Percentiles rank a stretch among this genome's conserved stretches.
Evolutionary conservation across 2,329 filamentous ascomycete genomes (phyloP).

Genomic region (Alternaria arborescens): DNA sequence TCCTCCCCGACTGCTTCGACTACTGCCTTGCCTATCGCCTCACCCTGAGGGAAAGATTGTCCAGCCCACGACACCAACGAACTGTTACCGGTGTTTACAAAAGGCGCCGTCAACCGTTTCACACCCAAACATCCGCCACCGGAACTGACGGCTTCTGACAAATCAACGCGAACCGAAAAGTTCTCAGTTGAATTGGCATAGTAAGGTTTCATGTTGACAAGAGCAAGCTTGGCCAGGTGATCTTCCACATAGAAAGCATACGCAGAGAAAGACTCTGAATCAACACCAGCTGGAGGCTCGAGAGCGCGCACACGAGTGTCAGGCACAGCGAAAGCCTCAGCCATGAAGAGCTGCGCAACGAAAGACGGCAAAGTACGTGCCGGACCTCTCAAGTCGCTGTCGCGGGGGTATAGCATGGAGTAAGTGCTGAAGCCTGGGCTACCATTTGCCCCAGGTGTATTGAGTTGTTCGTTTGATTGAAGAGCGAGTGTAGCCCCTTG

Average conservation of each 20-base stretch:
- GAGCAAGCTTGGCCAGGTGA: constrained; percentile 11
- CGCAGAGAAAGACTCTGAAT: constrained; percentile 11
- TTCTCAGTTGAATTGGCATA: constrained; percentile 11
- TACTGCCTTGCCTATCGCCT: constrained; percentile 4
- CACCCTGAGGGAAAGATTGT: constrained; percentile 16
- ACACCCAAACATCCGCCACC: neutral
- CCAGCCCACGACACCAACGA: constrained; percentile 12
- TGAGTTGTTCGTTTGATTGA: constrained; percentile 19
- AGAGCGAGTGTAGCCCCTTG: constrained; percentile 21
- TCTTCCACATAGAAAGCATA: constrained; percentile 21
- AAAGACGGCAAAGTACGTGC: constrained; percentile 17
- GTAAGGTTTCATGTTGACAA: constrained; percentile 20
- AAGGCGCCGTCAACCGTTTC: constrained; percentile 11
- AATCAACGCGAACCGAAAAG: constrained; percentile 3
- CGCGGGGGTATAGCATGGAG: constrained; percentile 19
- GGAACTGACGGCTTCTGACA: neutral
- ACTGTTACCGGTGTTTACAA: constrained; percentile 12
- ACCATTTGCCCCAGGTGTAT: constrained; percentile 18
- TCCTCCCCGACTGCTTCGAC: constrained; percentile 11
- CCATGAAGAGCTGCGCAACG: constrained; percentile 18
- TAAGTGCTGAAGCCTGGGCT: constrained; percentile 20
- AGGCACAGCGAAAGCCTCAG: constrained; percentile 10
- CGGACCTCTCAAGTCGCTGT: constrained; percentile 17
- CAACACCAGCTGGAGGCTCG: neutral
- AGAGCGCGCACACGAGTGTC: constrained; percentile 8